phyloP scores from a whole-genome alignment of 768 basidiomycete genomes.

The Trametes cinnabarina region DNA sequence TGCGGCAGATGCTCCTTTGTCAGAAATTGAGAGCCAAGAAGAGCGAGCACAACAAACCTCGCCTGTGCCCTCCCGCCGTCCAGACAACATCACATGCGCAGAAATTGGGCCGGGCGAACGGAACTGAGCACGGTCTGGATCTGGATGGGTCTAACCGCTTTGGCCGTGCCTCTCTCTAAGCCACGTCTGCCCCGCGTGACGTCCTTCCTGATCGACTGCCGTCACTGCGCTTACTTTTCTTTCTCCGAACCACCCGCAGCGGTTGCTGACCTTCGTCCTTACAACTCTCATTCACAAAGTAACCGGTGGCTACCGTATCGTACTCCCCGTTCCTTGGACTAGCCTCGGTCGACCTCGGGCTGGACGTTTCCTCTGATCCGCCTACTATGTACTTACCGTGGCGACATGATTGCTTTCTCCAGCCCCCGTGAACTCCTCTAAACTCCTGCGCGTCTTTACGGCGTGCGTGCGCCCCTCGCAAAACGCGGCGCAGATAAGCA shows the following conservation, averaged over 20 bases:
- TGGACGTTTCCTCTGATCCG: background rate
- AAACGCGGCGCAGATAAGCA: slow-evolving; percentile 15
- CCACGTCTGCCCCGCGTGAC: slow-evolving; percentile 6
- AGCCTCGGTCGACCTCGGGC: slow-evolving; percentile 8
- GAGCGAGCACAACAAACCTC: background rate
- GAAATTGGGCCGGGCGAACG: background rate
- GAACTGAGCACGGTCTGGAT: background rate
- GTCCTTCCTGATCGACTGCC: slow-evolving; percentile 2
- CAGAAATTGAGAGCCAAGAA: too few species aligned
- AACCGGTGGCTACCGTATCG: background rate
- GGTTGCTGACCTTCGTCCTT: too few species aligned
- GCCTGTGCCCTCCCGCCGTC: background rate
- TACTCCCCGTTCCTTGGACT: background rate
- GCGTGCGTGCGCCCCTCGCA: background rate
- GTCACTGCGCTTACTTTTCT: background rate
- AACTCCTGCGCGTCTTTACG: background rate
- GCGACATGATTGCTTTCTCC: background rate
- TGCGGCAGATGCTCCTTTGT: background rate
- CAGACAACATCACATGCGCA: background rate
- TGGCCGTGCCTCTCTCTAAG: background rate
- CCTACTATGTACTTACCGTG: too few species aligned
- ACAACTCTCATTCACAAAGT: too few species aligned
- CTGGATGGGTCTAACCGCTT: background rate
- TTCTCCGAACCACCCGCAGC: too few species aligned
- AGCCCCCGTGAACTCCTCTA: background rate